Evolutionary conservation across 257 asterid species (phyloP), one percentile per base, ranked within the genome.

Genomic region (Penstemon newberryi): DNA sequence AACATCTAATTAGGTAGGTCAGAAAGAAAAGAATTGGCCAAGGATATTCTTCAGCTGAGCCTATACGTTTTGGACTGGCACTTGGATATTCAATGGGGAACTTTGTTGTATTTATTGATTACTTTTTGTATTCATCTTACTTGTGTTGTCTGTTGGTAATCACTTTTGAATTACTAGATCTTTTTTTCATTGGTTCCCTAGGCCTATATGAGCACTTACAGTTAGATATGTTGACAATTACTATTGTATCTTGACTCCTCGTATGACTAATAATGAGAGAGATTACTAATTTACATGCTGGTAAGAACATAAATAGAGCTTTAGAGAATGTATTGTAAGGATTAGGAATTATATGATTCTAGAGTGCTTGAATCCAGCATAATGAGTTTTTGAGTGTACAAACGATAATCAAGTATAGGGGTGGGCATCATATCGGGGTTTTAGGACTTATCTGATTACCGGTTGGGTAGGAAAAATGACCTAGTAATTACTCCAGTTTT

Each of bases 1-100:
- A 33, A 46, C 59, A 18, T n/a, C 64, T 65, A 60, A 57, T 62
- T 40, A 66, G 51, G 67, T 37, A 61, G 56, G 51, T 53, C 12
- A 25, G n/a, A 47, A 63, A 53, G 66, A 45, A 44, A 43, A 10
- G 58, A 5, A 50, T 47, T 56, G 60, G 69, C 56, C 45, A 63
- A 52, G 15, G n/a, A 52, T 43, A 7, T 33, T 41, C 13, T 56
- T 45, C 5, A 38, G 57, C 47, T 13, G 12, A 12, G 67, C 12
- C 11, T 36, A 44, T 42, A 63, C 15, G 44, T 69, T 63, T 36
- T 8, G 40, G 55, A 56, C 50, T 43, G 42, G 42, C n/a, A 37
- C 68, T 56, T 51, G 63, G 10, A 63, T 49, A 18, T 56, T 15
- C n/a, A 25, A 25, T 49, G 13, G 42, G 18, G 41, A 56, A 62